Conservation (phyloP, 306 rosid species). For the Nissolia schottii region DNA sequence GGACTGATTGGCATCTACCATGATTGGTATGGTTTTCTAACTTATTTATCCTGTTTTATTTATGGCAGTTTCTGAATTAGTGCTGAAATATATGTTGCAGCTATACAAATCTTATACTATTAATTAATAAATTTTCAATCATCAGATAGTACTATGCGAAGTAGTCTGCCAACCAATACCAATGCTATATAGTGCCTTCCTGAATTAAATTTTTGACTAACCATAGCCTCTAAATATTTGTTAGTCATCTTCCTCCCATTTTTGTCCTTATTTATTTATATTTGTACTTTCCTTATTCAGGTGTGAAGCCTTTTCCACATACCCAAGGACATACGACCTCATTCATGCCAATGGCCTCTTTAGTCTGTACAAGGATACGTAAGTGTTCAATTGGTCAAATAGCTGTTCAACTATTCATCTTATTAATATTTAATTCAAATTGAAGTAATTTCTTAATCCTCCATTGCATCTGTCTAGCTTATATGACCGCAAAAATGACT, state of each 20-base stretch:
- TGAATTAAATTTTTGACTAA: not conserved
- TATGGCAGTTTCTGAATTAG: not conserved
- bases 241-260: not conserved
- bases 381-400: constrained; percentile 6
- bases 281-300: not conserved
- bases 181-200: not conserved
- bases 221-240: not conserved
- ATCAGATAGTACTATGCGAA: not conserved
- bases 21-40: constrained; percentile 57
- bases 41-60: not conserved
- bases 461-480: not conserved
- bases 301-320: constrained; percentile 40
- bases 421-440: not conserved
- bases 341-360: constrained; percentile 37
- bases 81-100: not conserved
- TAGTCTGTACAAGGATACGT: constrained; percentile 35
- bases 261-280: constrained; percentile 1
- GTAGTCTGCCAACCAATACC: not conserved
- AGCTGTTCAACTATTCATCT: not conserved
- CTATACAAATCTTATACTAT: not conserved
- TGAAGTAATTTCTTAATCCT: not conserved
- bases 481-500: not conserved
- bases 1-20: constrained; percentile 84
- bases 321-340: constrained; percentile 38
- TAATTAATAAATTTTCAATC: not conserved